phyloP scores from a whole-genome alignment of 2,329 filamentous ascomycete genomes.

The Aspergillus tubingensis region DNA sequence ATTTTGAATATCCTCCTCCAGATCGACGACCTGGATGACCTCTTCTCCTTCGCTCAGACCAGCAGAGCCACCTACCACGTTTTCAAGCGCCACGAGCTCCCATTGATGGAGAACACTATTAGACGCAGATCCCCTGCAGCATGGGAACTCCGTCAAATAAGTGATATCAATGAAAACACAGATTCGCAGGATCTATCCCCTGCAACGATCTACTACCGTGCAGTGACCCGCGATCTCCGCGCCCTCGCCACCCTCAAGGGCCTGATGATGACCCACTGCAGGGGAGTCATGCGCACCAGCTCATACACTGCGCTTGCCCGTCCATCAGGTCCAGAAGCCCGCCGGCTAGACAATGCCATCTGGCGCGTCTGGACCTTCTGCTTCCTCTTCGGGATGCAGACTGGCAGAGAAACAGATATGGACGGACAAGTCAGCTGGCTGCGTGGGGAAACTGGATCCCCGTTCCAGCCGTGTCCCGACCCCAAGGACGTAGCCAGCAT shows the following conservation, averaged over 20 bases:
- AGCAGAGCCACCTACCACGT: constrained; percentile 9
- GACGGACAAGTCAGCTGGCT: constrained; percentile 13
- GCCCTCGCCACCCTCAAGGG: constrained; percentile 11
- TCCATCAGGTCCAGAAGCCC: constrained; percentile 1
- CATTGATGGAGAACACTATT: constrained; percentile 2
- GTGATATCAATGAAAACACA: background rate
- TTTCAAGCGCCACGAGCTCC: constrained; percentile 11
- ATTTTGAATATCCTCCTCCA: constrained; percentile 4
- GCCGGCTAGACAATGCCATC: constrained; percentile 9
- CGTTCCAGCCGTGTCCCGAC: constrained; percentile 7
- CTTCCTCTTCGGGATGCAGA: constrained; percentile 10
- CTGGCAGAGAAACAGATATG: constrained; percentile 8
- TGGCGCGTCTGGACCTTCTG: constrained; percentile 17
- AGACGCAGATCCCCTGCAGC: constrained; percentile 8
- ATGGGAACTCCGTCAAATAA: constrained; percentile 15
- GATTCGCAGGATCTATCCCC: background rate
- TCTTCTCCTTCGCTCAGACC: constrained; percentile 9
- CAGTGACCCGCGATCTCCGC: constrained; percentile 9
- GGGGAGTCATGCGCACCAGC: background rate
- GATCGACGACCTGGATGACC: constrained; percentile 10
- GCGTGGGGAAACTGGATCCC: background rate
- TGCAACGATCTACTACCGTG: constrained; percentile 14
- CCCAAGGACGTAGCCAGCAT: constrained; percentile 9
- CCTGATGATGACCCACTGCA: constrained; percentile 10
- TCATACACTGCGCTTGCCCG: background rate